phyloP scores from a whole-genome alignment of 495 filamentous ascomycete genomes.

The Penicillium lagena region DNA sequence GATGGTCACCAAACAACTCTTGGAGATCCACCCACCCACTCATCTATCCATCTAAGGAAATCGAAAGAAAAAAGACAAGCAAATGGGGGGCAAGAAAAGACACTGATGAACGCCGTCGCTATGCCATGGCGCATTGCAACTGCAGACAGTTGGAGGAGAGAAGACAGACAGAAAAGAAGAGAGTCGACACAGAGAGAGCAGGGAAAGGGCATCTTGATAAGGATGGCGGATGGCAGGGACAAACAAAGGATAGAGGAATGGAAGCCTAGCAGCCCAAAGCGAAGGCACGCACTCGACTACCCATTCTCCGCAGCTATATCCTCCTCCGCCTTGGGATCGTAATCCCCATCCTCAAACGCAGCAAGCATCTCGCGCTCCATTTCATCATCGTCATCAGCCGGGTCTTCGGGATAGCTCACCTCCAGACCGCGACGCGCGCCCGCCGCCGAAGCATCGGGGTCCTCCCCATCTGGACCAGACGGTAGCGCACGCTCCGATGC shows the following conservation, averaged over 20 bases:
- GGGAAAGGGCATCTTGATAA: too few species aligned
- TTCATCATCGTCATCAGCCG: slow-evolving; percentile 51
- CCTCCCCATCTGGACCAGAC: slow-evolving; percentile 43
- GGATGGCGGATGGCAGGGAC: not conserved
- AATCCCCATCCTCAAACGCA: slow-evolving; percentile 51
- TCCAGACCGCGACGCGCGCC: slow-evolving; percentile 7
- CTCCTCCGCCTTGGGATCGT: slow-evolving; percentile 26
- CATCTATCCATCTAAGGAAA: too few species aligned
- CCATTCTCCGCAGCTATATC: slow-evolving; percentile 22
- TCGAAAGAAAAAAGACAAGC: too few species aligned
- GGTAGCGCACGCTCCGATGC: slow-evolving; percentile 46
- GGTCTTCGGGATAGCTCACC: slow-evolving; percentile 19
- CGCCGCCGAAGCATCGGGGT: slow-evolving; percentile 19
- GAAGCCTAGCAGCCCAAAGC: not conserved
- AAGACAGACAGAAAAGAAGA: too few species aligned
- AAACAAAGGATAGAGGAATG: slow-evolving; percentile 2
- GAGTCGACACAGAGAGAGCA: too few species aligned
- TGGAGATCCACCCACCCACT: too few species aligned
- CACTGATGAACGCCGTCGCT: too few species aligned
- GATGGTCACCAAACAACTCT: too few species aligned
- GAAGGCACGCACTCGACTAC: not conserved
- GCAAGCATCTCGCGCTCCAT: slow-evolving; percentile 63
- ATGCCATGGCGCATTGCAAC: too few species aligned
- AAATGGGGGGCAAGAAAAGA: too few species aligned
- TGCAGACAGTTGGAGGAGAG: too few species aligned